Percentiles rank a stretch among this genome's conserved stretches.
These are phyloP conservation scores for Sanghuangporus sanghuang DNA, from an alignment of 1,284 basidiomycete genomes.

Conservation along the genomic window DNA sequence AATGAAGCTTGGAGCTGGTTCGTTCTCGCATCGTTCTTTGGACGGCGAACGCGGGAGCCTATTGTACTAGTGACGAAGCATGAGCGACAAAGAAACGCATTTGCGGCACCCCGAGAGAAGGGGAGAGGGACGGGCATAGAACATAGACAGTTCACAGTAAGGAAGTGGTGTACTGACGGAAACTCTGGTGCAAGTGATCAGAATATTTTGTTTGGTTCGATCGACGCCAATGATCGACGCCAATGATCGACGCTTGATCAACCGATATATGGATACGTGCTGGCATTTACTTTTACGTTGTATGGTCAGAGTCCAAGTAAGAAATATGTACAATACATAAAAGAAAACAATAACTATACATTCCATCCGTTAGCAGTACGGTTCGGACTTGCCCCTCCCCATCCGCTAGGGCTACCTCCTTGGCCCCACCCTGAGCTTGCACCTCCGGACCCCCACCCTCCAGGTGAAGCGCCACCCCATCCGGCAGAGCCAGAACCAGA, in stretches of 20 bases:
- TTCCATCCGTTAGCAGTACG: slow-evolving; percentile 48
- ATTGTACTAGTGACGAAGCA: not conserved
- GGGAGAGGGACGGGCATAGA: slow-evolving; percentile 12
- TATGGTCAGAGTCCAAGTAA: not conserved
- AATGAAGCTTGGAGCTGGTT: not conserved
- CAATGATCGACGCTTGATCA: not conserved
- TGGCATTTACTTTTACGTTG: no score
- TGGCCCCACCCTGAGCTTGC: slow-evolving; percentile 21
- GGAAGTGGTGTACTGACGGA: not conserved
- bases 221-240: not conserved
- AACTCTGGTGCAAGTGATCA: not conserved
- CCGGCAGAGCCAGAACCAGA: slow-evolving; percentile 9
- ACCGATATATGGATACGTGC: no score
- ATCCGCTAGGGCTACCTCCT: slow-evolving; percentile 28
- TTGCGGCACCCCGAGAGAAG: not conserved
- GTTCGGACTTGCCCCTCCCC: slow-evolving; percentile 19
- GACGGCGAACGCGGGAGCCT: not conserved
- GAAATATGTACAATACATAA: not conserved
- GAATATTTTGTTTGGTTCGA: not conserved
- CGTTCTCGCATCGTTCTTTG: not conserved
- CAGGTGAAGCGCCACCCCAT: slow-evolving; percentile 20
- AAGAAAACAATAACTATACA: slow-evolving; percentile 27
- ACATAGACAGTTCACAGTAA: slow-evolving; percentile 15
- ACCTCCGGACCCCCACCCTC: slow-evolving; percentile 15
- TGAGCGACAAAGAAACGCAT: not conserved